Evolutionary conservation across 352 stramenopile genomes (phyloP), one percentile per base, ranked within the genome.

Genomic region (Globisporangium paroecandrum): DNA sequence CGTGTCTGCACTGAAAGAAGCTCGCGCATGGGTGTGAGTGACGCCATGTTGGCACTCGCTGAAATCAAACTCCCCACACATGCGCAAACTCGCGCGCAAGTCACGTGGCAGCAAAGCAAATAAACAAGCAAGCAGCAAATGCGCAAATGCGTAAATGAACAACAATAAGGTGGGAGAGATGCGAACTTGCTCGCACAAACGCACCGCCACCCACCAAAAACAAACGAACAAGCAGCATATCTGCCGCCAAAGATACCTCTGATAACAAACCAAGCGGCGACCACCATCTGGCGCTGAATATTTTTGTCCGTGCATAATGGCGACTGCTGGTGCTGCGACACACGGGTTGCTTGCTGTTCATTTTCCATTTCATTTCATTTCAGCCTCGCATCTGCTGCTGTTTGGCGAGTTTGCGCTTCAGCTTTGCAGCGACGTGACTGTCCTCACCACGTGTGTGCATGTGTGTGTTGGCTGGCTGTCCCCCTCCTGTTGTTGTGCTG

Each of bases 231-330:
- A 49, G 15, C 43, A 8, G 43, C 15, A 9, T 49, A 38, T 49
- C 15, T 49, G 43, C 43, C 18, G 18, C 43, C 54, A 25, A 59
- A 41, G 54, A 41, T 43, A 32, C 54, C 54, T 59, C 54, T 59
- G 54, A 59, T 43, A 59, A 59, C 54, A 59, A 59, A 34, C 13
- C 49, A 32, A n/a, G 25, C 7, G 13, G 22, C 25, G 15, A 20
- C 1, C 13, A 13, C 15, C 27, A 36, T 43, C 27, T 59, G 27
- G 34, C 27, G 10, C 12, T 58, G 22, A 58, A 29, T 41, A 38
- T 20, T 10, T 58, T 27, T 38, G 43, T 38, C 54, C 25, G 20
- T 38, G 15, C 54, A 12, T 59, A 59, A 41, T 25, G 27, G 25
- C 24, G 43, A 24, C 43, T 24, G 43, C 6, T 51, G 43, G 9